Evolutionary conservation across 768 basidiomycete genomes (phyloP), one percentile per base, ranked within the genome.

Genomic region (Pisolithus marmoratus): DNA sequence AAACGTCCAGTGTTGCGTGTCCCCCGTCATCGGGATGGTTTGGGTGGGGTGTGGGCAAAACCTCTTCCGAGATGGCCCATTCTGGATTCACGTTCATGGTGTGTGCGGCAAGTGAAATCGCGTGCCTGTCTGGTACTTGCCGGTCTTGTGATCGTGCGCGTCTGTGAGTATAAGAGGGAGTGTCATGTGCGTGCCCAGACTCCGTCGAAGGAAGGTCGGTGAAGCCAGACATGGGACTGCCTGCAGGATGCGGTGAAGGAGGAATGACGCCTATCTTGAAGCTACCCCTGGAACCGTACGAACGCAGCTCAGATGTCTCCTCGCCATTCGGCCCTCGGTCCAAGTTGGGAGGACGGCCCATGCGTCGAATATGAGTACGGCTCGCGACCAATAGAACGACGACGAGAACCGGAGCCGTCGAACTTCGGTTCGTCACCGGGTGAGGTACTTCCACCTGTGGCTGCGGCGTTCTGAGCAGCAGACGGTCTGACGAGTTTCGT

Each of bases 31-130:
- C 48, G 5, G 50, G 4, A 20, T 26, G 43, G 17, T 19, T 50
- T 1, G 58, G 58, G 3, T 64, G 66, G 27, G 66, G 68, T 0
- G 68, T 70, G 31, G 60, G 58, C 8, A 68, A 58, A 7, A 55
- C 54, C 7, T 70, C 66, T 31, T 68, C 66, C 8, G 54, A 34
- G 5, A 56, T 17, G 4, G 38, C 9, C 46, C 46, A 22, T 8
- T 37, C 20, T 1, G 43, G 54, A 49, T 59, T 53, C 52, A 64
- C 66, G 56, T 60, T 54, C 4, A 60, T 46, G 0, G 66, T 53
- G 38, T 68, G 66, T 4, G 66, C 66, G 5, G 68, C 68, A 53
- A 68, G 62, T 20, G 66, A 68, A 31, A 68, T 49, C 51, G 65
- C 68, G 53, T 68, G 68, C 48, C 66, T 58, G n/a, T 68, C 58